A percentile compares a stretch with the other conserved stretches of the same genome.
Conservation (phyloP, 192 early-diverging fungal genomes). For the Coemansia guatemalensis region DNA sequence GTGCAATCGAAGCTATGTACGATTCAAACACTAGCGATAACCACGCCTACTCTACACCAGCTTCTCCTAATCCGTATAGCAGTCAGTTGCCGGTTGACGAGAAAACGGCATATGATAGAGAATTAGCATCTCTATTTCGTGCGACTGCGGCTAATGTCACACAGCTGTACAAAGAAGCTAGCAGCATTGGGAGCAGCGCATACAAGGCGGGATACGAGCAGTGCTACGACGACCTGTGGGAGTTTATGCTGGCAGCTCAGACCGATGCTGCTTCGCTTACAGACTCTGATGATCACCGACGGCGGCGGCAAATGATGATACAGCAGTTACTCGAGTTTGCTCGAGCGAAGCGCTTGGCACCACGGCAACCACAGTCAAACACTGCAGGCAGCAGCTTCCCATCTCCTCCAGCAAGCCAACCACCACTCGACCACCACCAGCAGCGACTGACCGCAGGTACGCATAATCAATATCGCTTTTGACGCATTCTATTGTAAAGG, state of each 20-base stretch:
- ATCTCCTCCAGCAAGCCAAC: background rate
- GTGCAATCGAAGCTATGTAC: slow-evolving; percentile 28
- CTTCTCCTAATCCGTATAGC: slow-evolving; percentile 34
- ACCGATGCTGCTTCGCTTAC: slow-evolving; percentile 1
- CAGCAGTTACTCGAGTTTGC: slow-evolving; percentile 49
- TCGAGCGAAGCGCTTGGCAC: slow-evolving; percentile 29
- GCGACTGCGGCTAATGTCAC: slow-evolving; percentile 52
- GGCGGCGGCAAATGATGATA: slow-evolving; percentile 14
- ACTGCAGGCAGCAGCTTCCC: background rate
- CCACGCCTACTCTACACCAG: slow-evolving; percentile 47
- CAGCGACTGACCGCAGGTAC: slow-evolving; percentile 1
- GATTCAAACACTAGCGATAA: slow-evolving; percentile 19
- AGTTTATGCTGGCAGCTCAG: slow-evolving; percentile 27
- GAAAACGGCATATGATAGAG: slow-evolving; percentile 33
- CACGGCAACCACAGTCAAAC: slow-evolving; percentile 9
- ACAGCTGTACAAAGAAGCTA: slow-evolving; percentile 50
- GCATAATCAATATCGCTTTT: too few relatives aligned
- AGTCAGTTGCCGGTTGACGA: slow-evolving; percentile 19
- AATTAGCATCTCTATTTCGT: slow-evolving; percentile 43
- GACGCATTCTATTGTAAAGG: too few relatives aligned
- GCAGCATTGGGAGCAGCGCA: slow-evolving; percentile 42
- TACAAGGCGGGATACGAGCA: slow-evolving; percentile 52
- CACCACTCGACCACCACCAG: background rate
- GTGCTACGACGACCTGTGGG: slow-evolving; percentile 50
- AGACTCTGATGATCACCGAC: background rate